Evolutionary conservation across 148 eudicot genomes (phyloP).

Genomic region (Cornus suecica): DNA sequence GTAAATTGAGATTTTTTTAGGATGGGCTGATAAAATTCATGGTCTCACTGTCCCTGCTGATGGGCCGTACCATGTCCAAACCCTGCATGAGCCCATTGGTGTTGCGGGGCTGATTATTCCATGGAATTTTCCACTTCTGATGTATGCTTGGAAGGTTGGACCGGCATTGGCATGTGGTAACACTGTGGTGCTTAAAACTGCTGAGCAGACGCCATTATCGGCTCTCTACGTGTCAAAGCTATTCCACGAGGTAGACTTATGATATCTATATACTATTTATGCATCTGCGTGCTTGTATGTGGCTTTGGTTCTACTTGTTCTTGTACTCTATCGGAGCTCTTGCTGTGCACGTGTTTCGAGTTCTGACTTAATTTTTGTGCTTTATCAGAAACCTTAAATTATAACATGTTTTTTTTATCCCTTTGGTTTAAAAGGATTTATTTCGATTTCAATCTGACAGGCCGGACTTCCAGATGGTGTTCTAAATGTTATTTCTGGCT

Average conservation of each 20-base stretch:
- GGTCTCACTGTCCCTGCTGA: slow-evolving; percentile 74
- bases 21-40: slow-evolving; percentile 86
- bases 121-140: slow-evolving; percentile 79
- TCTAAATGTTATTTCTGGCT: slow-evolving; percentile 66
- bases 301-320: neutral
- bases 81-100: slow-evolving; percentile 78
- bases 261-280: neutral
- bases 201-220: slow-evolving; percentile 77
- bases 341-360: neutral
- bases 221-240: slow-evolving; percentile 62
- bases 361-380: neutral
- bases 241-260: slow-evolving; percentile 60
- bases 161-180: slow-evolving; percentile 85
- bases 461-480: slow-evolving; percentile 88
- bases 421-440: neutral
- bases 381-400: neutral
- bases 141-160: slow-evolving; percentile 80
- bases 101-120: slow-evolving; percentile 86
- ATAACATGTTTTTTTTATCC: neutral
- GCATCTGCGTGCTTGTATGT: neutral
- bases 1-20: slow-evolving; percentile 24
- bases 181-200: slow-evolving; percentile 68
- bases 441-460: slow-evolving; percentile 26
- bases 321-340: neutral
- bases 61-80: slow-evolving; percentile 61